A percentile compares a stretch with the other conserved stretches of the same genome.
Evolutionary conservation across 176 grass and related monocot species (phyloP).

Genomic region (Zoysia japonica): DNA sequence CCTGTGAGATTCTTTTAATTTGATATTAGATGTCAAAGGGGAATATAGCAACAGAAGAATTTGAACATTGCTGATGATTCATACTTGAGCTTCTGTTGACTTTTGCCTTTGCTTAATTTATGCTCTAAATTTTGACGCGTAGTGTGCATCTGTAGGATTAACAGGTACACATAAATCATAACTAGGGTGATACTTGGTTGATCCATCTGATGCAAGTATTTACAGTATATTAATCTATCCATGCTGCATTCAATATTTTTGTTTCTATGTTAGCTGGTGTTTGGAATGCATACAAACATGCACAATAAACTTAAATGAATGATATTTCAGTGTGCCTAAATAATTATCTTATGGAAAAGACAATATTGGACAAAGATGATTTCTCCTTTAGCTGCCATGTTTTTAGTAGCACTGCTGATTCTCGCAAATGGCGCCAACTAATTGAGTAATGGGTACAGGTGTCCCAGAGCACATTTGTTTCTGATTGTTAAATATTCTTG

Average conservation of each 20-base stretch:
- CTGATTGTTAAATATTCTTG: background rate
- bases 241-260: constrained; percentile 6
- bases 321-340: background rate
- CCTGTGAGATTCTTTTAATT: constrained; percentile 1
- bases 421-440: background rate
- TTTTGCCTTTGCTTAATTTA: constrained; percentile 1
- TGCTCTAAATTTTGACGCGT: background rate
- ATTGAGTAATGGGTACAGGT: background rate
- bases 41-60: background rate
- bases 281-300: background rate
- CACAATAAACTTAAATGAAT: background rate
- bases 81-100: background rate
- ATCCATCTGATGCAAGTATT: background rate
- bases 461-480: background rate
- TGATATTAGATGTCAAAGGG: constrained; percentile 7
- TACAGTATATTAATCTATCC: background rate
- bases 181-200: too few species aligned
- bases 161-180: background rate
- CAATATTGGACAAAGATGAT: background rate
- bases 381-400: background rate
- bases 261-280: background rate
- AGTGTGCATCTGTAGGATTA: background rate
- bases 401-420: constrained; percentile 15
- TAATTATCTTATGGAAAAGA: background rate
- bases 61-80: background rate